phyloP scores from a whole-genome alignment of 2,329 filamentous ascomycete genomes.

The Aspergillus quadrilineatus region DNA sequence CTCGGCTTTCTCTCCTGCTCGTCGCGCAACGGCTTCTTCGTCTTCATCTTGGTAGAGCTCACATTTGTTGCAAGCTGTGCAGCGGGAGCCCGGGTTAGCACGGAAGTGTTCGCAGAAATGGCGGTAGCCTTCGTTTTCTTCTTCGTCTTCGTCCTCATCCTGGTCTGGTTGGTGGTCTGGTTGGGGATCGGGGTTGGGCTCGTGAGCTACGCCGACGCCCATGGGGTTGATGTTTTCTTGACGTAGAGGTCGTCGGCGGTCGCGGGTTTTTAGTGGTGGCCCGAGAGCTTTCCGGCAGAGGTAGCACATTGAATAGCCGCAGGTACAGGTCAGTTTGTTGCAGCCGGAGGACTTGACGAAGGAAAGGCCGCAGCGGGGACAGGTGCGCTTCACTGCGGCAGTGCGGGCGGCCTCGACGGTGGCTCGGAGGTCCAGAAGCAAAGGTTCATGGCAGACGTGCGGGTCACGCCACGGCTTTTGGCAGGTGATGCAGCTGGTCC shows the following conservation, averaged over 20 bases:
- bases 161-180: neutral
- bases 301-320: constrained; percentile 98
- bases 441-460: constrained; percentile 85
- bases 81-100: constrained; percentile 71
- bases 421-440: constrained; percentile 76
- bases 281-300: constrained; percentile 73
- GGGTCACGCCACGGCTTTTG: constrained; percentile 81
- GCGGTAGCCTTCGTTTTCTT: constrained; percentile 70
- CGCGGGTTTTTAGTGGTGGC: constrained; percentile 22
- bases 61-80: constrained; percentile 75
- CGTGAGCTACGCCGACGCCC: constrained; percentile 6
- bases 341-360: constrained; percentile 94
- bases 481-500: constrained; percentile 77
- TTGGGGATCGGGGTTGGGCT: neutral
- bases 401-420: constrained; percentile 93
- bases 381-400: constrained; percentile 90
- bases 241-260: constrained; percentile 11
- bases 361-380: constrained; percentile 82
- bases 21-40: constrained; percentile 66
- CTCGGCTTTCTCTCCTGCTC: constrained; percentile 71
- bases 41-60: constrained; percentile 71
- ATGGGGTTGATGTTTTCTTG: constrained; percentile 46
- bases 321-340: constrained; percentile 95
- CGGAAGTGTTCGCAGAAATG: constrained; percentile 98
- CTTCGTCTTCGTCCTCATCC: constrained; percentile 29